A percentile compares a stretch with the other conserved stretches of the same genome.
phyloP scores from a whole-genome alignment of 2,329 filamentous ascomycete species.

The Paracorniculantispora psalliotae region DNA sequence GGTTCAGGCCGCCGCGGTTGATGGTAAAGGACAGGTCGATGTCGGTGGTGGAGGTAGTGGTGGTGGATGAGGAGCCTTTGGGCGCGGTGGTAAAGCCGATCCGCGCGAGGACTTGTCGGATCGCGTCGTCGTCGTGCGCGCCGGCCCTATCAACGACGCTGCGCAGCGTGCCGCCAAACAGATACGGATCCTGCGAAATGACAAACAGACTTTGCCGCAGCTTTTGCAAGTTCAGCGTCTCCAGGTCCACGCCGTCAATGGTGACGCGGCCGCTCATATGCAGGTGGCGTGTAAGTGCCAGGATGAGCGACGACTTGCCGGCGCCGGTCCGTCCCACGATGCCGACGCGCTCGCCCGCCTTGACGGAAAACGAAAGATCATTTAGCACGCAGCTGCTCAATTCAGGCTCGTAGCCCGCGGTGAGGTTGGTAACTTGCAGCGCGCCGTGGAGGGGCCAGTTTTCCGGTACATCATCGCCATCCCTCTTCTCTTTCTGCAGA shows the following conservation, averaged over 20 bases:
- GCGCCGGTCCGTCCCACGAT: slow-evolving; percentile 1
- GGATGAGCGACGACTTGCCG: neutral
- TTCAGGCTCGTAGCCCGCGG: neutral
- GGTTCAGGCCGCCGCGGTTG: slow-evolving; percentile 26
- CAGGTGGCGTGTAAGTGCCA: neutral
- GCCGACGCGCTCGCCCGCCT: slow-evolving; percentile 59
- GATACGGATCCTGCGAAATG: slow-evolving; percentile 66
- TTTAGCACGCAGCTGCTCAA: slow-evolving; percentile 49
- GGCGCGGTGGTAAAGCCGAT: slow-evolving; percentile 50
- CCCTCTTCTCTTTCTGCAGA: slow-evolving; percentile 62
- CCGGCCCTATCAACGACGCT: slow-evolving; percentile 66
- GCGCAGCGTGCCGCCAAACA: slow-evolving; percentile 67
- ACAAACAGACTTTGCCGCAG: slow-evolving; percentile 64
- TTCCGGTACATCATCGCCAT: slow-evolving; percentile 36
- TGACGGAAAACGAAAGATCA: slow-evolving; percentile 56
- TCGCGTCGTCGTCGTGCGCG: slow-evolving; percentile 56
- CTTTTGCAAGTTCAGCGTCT: slow-evolving; percentile 58
- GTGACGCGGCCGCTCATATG: neutral
- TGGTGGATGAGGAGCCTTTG: neutral
- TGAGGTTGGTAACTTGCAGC: neutral
- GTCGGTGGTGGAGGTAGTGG: neutral
- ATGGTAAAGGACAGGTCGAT: neutral
- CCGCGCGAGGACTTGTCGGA: slow-evolving; percentile 57
- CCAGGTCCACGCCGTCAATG: slow-evolving; percentile 35
- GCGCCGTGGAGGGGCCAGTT: neutral